Conservation (phyloP, 208 protist genomes). For the Herpetomonas samuelpessoai region DNA sequence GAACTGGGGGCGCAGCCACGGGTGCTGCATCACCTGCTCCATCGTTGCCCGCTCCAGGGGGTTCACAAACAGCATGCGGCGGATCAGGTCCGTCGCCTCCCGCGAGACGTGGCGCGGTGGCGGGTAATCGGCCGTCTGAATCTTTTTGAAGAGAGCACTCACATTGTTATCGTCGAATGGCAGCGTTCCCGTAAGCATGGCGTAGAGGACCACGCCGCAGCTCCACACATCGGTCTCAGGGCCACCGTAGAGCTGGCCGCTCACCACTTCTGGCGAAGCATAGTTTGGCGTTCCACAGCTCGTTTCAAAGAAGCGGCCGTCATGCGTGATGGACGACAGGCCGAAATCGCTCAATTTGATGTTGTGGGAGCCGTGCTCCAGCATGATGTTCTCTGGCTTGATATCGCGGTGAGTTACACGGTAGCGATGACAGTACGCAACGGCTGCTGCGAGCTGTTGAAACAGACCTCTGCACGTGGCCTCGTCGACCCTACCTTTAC, state of each 20-base stretch:
- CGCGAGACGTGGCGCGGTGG: constrained; percentile 47
- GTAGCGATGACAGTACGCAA: constrained; percentile 97
- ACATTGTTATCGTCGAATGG: constrained; percentile 83
- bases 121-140: constrained; percentile 61
- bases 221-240: constrained; percentile 87
- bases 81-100: constrained; percentile 53
- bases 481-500: constrained; percentile 92
- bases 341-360: constrained; percentile 89
- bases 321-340: constrained; percentile 71
- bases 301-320: constrained; percentile 82
- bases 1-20: constrained; percentile 63
- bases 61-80: constrained; percentile 69
- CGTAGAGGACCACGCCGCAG: constrained; percentile 86
- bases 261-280: constrained; percentile 82
- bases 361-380: constrained; percentile 58
- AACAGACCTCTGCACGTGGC: constrained; percentile 91
- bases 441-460: constrained; percentile 97
- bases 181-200: constrained; percentile 75
- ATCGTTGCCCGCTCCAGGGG: constrained; percentile 85
- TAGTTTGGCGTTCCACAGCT: constrained; percentile 89
- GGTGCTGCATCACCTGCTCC: constrained; percentile 87
- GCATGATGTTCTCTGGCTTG: constrained; percentile 90
- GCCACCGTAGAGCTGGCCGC: constrained; percentile 65
- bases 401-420: constrained; percentile 89
- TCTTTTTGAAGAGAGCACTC: constrained; percentile 66